Evolutionary conservation across 371 early-diverging fungal genomes (phyloP), one percentile per base, ranked within the genome.

Genomic region (Syncephalastrum racemosum): DNA sequence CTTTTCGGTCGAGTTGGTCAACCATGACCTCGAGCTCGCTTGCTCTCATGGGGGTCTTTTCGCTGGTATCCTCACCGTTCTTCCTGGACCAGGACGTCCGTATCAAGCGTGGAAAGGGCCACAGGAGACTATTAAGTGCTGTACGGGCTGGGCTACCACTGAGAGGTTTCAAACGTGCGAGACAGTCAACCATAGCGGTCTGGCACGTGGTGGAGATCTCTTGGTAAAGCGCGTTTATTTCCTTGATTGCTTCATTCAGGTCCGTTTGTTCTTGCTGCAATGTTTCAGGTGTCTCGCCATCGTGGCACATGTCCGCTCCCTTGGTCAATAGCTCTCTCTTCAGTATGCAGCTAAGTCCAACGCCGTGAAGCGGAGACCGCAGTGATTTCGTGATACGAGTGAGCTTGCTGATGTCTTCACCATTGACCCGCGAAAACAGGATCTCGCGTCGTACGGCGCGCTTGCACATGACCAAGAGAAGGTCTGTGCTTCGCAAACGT

Each of bases 381-480:
- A 77, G 60, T 0, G 27, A 48, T n/a, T 64, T 71, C 3, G 69
- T 59, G 1, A 54, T 16, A n/a, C 54, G 58, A 2, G 73, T 65
- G 15, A 77, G 16, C 5, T 48, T 39, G 45, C 73, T 71, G n/a
- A 71, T 63, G 43, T 77, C 77, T 18, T 61, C 54, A 25, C 62
- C 67, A 1, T 71, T 68, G 0, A 77, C 58, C 0, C 55, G 47
- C 4, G 71, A 69, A 40, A 61, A 73, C 0, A 71, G 7, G 1
- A 73, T 58, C 14, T 77, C 77, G 24, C 77, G 61, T 23, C 71
- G 73, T 0, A 77, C 73, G 2, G 77, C 65, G 18, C 69, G 71
- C 57, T 77, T 77, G 53, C 69, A 64, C 12, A 73, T 73, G 48
- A 73, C 71, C 55, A 77, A 52, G 12, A 66, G 22, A 0, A 77